Evolutionary conservation across 345 rosid genomes (phyloP).

Genomic region (Odontarrhena argentea): DNA sequence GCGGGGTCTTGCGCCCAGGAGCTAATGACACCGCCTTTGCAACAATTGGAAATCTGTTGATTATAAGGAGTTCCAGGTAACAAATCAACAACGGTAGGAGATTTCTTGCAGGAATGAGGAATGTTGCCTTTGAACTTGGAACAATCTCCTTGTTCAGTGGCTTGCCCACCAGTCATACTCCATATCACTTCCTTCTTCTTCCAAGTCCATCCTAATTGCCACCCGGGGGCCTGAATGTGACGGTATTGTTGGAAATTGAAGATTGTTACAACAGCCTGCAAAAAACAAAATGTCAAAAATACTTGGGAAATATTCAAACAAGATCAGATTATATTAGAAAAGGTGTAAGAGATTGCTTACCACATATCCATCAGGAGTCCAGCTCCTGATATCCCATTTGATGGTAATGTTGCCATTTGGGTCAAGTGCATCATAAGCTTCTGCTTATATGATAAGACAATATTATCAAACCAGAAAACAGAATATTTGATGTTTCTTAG

Average conservation of each 20-base stretch:
- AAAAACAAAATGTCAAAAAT: not conserved
- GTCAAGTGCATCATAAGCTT: constrained; percentile 89
- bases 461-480: constrained; percentile 9
- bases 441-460: constrained; percentile 36
- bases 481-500: not conserved
- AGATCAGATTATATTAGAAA: not conserved
- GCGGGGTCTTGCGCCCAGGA: constrained; percentile 78
- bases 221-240: constrained; percentile 81
- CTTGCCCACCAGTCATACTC: constrained; percentile 72
- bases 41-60: constrained; percentile 76
- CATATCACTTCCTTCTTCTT: constrained; percentile 80
- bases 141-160: constrained; percentile 93
- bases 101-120: constrained; percentile 88
- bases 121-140: constrained; percentile 71
- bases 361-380: constrained; percentile 87
- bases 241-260: constrained; percentile 88
- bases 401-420: constrained; percentile 90
- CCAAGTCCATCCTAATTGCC: constrained; percentile 91
- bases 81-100: constrained; percentile 74
- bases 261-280: constrained; percentile 71
- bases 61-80: constrained; percentile 78
- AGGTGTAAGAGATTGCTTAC: constrained; percentile 46
- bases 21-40: constrained; percentile 84
- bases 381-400: constrained; percentile 84
- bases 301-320: constrained; percentile 9